Conservation (phyloP, 345 rosid genomes). For the Cardamine resedifolia region DNA sequence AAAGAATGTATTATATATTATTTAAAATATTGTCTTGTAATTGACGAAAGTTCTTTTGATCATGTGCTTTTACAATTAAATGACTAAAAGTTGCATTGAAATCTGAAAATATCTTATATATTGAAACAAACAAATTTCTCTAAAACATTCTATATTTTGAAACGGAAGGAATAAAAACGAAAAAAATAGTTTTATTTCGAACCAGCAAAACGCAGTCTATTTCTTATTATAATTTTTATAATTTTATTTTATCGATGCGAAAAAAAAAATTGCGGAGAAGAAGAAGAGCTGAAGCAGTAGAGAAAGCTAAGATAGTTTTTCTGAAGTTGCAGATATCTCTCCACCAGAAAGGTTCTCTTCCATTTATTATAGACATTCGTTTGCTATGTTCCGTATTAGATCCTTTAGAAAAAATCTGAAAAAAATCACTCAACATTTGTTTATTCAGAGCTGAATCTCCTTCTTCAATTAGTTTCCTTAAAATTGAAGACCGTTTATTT, state of each 20-base stretch:
- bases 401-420: neutral
- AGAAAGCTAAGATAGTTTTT: neutral
- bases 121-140: too few relatives aligned
- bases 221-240: too few relatives aligned
- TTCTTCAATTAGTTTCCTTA: neutral
- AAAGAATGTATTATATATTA: too few relatives aligned
- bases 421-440: neutral
- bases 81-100: too few relatives aligned
- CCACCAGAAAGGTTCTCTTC: neutral
- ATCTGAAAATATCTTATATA: too few relatives aligned
- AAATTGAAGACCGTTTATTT: neutral
- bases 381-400: neutral
- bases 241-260: neutral
- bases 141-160: too few relatives aligned
- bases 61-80: too few relatives aligned
- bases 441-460: neutral
- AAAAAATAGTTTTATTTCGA: too few relatives aligned
- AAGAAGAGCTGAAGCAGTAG: constrained; percentile 15
- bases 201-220: neutral
- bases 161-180: too few relatives aligned
- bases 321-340: neutral
- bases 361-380: neutral
- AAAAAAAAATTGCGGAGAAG: neutral
- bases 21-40: too few relatives aligned
- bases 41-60: too few relatives aligned